Percentiles rank a stretch among this genome's conserved stretches.
These are phyloP conservation scores for Quercus phellos DNA, from an alignment of 331 rosid species.

Conservation along the genomic window DNA sequence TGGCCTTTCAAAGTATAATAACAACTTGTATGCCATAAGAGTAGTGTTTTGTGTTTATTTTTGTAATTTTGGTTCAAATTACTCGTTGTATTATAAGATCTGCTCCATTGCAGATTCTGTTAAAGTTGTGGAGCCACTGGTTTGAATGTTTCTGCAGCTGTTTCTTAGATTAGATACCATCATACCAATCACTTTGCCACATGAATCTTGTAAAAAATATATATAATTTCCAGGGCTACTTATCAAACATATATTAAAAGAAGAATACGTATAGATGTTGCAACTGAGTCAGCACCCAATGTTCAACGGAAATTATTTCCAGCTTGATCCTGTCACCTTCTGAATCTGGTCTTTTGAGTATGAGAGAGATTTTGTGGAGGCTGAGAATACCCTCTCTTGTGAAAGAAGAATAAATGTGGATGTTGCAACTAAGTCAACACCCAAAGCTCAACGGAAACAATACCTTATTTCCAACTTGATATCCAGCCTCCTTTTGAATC, in stretches of 20 bases:
- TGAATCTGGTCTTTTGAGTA: not conserved
- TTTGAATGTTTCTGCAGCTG: not conserved
- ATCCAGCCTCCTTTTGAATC: no score
- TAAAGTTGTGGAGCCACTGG: not conserved
- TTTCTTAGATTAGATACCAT: not conserved
- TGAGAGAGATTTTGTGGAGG: not conserved
- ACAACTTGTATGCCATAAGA: not conserved
- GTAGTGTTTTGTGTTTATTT: conserved; percentile 1
- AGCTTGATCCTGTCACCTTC: not conserved
- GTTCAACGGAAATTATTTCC: not conserved
- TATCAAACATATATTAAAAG: no score
- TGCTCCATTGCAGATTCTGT: not conserved
- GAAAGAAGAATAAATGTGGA: no score
- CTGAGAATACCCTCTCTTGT: not conserved
- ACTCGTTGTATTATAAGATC: not conserved
- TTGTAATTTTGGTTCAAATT: not conserved
- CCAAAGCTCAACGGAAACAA: no score
- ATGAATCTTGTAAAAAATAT: not conserved
- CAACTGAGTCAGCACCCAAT: not conserved
- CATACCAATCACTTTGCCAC: not conserved
- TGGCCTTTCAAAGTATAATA: not conserved
- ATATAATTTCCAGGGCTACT: not conserved
- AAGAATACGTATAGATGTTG: no score
- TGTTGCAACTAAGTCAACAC: no score
- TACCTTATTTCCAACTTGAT: no score